Evolutionary conservation across 108 stramenopile species (phyloP).

Genomic region (Craspedostauros australis): DNA sequence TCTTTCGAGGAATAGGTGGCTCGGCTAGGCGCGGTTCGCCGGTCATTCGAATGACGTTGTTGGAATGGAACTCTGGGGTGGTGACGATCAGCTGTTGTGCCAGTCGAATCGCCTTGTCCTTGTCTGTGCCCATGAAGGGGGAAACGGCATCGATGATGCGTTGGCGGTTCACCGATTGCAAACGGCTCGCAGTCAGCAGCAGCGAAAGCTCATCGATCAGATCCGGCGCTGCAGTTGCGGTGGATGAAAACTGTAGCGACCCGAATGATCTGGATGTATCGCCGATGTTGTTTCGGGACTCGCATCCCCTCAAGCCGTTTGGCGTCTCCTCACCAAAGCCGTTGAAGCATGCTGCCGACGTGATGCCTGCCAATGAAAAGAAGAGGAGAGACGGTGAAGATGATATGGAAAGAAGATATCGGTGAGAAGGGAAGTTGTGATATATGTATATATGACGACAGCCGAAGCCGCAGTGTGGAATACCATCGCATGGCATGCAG

Average conservation of each 20-base stretch:
- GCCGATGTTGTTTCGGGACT: background rate
- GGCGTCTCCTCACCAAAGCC: background rate
- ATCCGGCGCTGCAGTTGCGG: background rate
- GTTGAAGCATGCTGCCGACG: background rate
- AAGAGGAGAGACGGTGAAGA: background rate
- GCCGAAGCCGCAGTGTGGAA: background rate
- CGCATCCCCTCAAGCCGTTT: background rate
- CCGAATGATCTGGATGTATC: background rate
- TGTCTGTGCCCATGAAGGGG: background rate
- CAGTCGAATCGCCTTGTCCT: constrained; percentile 4
- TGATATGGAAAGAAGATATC: too few relatives aligned
- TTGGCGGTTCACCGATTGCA: constrained; percentile 3
- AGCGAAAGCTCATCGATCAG: constrained; percentile 47
- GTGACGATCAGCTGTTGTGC: constrained; percentile 28
- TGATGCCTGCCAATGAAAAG: background rate
- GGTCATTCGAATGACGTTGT: constrained; percentile 16
- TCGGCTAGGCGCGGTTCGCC: constrained; percentile 8
- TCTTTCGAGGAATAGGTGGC: too few relatives aligned
- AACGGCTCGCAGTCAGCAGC: constrained; percentile 8
- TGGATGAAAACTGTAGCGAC: too few relatives aligned
- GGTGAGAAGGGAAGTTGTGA: too few relatives aligned
- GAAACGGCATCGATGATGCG: background rate
- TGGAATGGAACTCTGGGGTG: constrained; percentile 49
- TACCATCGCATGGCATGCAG: background rate
- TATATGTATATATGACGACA: too few relatives aligned